Conservation (phyloP, 306 rosid genomes). For the Urtica urens region DNA sequence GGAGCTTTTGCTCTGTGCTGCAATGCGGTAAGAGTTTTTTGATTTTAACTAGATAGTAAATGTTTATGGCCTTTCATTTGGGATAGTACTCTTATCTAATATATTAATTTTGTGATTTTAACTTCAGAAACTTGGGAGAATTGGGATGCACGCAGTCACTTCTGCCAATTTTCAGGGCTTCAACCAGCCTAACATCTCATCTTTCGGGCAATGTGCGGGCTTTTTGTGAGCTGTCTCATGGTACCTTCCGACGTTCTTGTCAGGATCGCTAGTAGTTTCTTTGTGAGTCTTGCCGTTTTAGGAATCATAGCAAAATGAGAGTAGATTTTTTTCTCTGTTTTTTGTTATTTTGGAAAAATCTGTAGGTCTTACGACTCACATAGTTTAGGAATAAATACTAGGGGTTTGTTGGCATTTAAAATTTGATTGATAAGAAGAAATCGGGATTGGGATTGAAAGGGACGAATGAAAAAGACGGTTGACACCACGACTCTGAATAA, state of each 20-base stretch:
- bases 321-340: conserved; percentile 6
- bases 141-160: conserved; percentile 69
- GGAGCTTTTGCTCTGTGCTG: too few relatives aligned
- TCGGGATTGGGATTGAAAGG: conserved; percentile 80
- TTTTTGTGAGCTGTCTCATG: conserved; percentile 84
- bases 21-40: too few relatives aligned
- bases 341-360: conserved; percentile 7
- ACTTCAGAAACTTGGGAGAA: conserved; percentile 64
- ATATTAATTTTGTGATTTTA: background rate
- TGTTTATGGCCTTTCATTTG: too few relatives aligned
- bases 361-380: conserved; percentile 9
- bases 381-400: conserved; percentile 27
- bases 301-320: conserved; percentile 31
- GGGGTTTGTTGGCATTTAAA: conserved; percentile 30
- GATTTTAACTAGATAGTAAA: too few relatives aligned
- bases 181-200: conserved; percentile 52
- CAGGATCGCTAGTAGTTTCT: conserved; percentile 97
- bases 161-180: conserved; percentile 39
- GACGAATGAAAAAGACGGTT: conserved; percentile 76
- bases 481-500: conserved; percentile 39
- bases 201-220: conserved; percentile 42
- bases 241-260: conserved; percentile 98
- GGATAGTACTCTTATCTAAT: background rate
- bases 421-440: conserved; percentile 45
- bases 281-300: conserved; percentile 94